phyloP scores from a whole-genome alignment of 371 early-diverging fungal genomes.

The Cokeromyces recurvatus region DNA sequence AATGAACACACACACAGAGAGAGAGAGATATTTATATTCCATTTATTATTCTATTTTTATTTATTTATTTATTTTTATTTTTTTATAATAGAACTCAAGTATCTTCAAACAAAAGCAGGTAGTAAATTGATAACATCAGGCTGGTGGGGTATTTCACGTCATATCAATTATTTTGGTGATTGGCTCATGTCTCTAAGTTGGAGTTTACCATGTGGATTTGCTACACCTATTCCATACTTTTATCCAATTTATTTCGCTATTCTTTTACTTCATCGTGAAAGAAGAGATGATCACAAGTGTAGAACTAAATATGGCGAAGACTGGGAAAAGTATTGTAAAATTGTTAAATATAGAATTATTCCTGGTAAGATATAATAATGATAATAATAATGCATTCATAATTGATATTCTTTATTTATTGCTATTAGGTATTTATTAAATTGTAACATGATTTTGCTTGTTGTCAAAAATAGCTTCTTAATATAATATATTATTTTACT shows the following conservation, averaged over 20 bases:
- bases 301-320: constrained; percentile 85
- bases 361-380: constrained; percentile 51
- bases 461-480: too few relatives aligned
- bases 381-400: too few relatives aligned
- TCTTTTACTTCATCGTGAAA: constrained; percentile 83
- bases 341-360: constrained; percentile 82
- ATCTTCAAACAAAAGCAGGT: constrained; percentile 76
- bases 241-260: constrained; percentile 88
- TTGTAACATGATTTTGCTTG: too few relatives aligned
- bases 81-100: constrained; percentile 61
- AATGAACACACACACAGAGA: too few relatives aligned
- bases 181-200: constrained; percentile 83
- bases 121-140: constrained; percentile 78
- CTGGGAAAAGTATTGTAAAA: constrained; percentile 85
- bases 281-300: constrained; percentile 88
- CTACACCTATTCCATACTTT: constrained; percentile 83
- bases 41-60: not conserved
- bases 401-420: too few relatives aligned
- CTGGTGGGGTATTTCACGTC: constrained; percentile 92
- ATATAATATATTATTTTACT: too few relatives aligned
- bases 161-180: constrained; percentile 92
- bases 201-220: constrained; percentile 67
- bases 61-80: not conserved
- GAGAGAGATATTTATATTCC: not conserved
- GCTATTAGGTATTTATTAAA: too few relatives aligned